Conservation (phyloP, 2,329 filamentous ascomycete genomes). For the Cyclaneusma minus region DNA sequence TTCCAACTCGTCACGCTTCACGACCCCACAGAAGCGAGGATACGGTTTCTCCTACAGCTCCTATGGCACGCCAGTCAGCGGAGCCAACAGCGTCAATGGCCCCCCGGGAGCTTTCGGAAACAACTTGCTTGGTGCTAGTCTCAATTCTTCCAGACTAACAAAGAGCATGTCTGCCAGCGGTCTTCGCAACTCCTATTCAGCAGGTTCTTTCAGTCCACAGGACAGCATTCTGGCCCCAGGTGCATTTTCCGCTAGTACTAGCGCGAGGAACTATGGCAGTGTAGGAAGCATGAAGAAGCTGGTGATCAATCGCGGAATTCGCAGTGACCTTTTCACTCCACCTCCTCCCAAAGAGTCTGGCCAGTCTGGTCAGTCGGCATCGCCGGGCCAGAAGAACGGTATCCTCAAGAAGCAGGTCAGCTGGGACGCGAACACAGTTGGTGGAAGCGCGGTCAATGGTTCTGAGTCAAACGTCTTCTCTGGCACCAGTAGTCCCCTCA, state of each 20-base stretch:
- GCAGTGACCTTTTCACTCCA: slow-evolving; percentile 53
- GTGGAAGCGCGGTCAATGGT: slow-evolving; percentile 26
- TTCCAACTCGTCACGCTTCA: slow-evolving; percentile 62
- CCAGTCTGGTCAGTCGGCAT: slow-evolving; percentile 15
- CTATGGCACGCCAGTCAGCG: slow-evolving; percentile 67
- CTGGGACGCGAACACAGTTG: slow-evolving; percentile 57
- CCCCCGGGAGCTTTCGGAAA: slow-evolving; percentile 52
- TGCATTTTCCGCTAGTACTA: slow-evolving; percentile 59
- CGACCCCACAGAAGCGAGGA: slow-evolving; percentile 71
- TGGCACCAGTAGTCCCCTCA: slow-evolving; percentile 18
- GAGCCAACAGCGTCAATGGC: slow-evolving; percentile 50
- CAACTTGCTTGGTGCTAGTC: slow-evolving; percentile 48
- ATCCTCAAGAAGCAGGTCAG: slow-evolving; percentile 72
- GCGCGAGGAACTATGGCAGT: slow-evolving; percentile 48
- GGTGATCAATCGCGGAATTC: slow-evolving; percentile 77
- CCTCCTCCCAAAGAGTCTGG: slow-evolving; percentile 35
- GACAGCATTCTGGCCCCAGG: slow-evolving; percentile 78
- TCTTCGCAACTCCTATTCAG: slow-evolving; percentile 66
- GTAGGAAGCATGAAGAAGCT: slow-evolving; percentile 72
- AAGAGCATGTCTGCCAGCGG: slow-evolving; percentile 87
- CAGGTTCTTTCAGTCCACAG: slow-evolving; percentile 63
- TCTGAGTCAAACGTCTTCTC: too few species aligned
- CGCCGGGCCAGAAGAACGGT: slow-evolving; percentile 29
- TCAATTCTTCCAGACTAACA: slow-evolving; percentile 46
- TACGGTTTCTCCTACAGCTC: slow-evolving; percentile 91